A percentile compares a stretch with the other conserved stretches of the same genome.
phyloP scores from a whole-genome alignment of 2,329 filamentous ascomycete genomes.

The Volutella citrinella region DNA sequence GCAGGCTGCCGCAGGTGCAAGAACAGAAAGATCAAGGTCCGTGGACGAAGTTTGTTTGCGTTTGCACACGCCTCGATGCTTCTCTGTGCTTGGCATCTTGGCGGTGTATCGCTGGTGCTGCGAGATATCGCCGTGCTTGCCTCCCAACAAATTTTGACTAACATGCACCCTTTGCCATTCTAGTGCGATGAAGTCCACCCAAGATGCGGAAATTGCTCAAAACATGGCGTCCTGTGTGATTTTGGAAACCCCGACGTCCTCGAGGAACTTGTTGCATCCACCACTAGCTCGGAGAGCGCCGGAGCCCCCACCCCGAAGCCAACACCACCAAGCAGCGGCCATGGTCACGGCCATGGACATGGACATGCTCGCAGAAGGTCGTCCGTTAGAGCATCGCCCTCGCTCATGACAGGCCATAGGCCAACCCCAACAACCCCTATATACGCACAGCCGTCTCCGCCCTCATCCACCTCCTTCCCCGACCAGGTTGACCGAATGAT shows the following conservation, averaged over 20 bases:
- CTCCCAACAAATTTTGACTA: background rate
- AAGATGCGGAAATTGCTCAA: conserved; percentile 62
- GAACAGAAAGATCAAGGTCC: conserved; percentile 66
- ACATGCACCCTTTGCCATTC: conserved; percentile 5
- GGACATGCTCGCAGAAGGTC: conserved; percentile 21
- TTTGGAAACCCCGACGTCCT: conserved; percentile 54
- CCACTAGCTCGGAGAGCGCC: conserved; percentile 27
- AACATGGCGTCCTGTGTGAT: conserved; percentile 65
- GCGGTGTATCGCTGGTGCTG: too few relatives aligned
- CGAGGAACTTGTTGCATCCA: conserved; percentile 40
- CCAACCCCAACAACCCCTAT: conserved; percentile 31
- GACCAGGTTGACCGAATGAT: conserved; percentile 45
- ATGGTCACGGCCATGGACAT: too few relatives aligned
- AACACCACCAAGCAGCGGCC: conserved; percentile 15
- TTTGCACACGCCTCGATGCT: conserved; percentile 7
- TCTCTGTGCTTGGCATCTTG: background rate
- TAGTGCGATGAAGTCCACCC: conserved; percentile 67
- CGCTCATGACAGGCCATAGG: conserved; percentile 19
- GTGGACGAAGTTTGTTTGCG: conserved; percentile 3
- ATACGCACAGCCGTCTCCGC: conserved; percentile 27
- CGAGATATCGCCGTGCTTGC: too few relatives aligned
- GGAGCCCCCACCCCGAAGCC: conserved; percentile 23
- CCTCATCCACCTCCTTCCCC: conserved; percentile 29
- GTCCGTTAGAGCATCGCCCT: conserved; percentile 20
- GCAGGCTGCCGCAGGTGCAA: conserved; percentile 66